Evolutionary conservation across 1,139 yeast species (phyloP).

Genomic region (Spathaspora jeffriesii): DNA sequence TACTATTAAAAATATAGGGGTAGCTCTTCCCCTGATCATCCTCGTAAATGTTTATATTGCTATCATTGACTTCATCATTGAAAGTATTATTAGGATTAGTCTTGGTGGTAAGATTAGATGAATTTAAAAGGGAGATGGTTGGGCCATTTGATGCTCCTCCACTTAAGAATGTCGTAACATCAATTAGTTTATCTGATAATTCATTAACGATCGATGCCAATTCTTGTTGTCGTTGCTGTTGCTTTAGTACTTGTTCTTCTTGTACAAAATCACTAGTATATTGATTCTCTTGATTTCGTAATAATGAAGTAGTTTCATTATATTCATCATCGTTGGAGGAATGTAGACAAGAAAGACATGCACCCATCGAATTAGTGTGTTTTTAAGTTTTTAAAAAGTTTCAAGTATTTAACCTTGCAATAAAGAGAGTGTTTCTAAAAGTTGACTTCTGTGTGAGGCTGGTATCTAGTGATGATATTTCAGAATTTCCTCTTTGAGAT

Average conservation of each 20-base stretch:
- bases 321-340: slow-evolving; percentile 37
- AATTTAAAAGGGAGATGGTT: background rate
- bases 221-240: slow-evolving; percentile 46
- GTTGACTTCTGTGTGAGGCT: background rate
- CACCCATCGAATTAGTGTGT: slow-evolving; percentile 33
- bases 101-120: slow-evolving; percentile 4
- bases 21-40: slow-evolving; percentile 11
- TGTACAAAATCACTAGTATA: slow-evolving; percentile 38
- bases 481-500: slow-evolving; percentile 1
- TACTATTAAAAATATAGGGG: slow-evolving; percentile 17
- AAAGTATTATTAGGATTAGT: slow-evolving; percentile 5
- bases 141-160: slow-evolving; percentile 3
- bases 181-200: slow-evolving; percentile 44
- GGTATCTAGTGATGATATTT: background rate
- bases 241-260: slow-evolving; percentile 40
- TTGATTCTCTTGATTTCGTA: slow-evolving; percentile 25
- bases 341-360: slow-evolving; percentile 49
- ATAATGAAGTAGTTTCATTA: slow-evolving; percentile 39
- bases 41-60: slow-evolving; percentile 5
- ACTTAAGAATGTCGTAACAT: slow-evolving; percentile 41
- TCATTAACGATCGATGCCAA: slow-evolving; percentile 43
- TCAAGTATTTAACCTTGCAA: background rate
- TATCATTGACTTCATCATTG: slow-evolving; percentile 2
- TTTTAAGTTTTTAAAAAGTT: background rate
- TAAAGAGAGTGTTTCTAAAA: background rate